phyloP scores from a whole-genome alignment of 352 stramenopile species.

The Nothophytophthora sp. region DNA sequence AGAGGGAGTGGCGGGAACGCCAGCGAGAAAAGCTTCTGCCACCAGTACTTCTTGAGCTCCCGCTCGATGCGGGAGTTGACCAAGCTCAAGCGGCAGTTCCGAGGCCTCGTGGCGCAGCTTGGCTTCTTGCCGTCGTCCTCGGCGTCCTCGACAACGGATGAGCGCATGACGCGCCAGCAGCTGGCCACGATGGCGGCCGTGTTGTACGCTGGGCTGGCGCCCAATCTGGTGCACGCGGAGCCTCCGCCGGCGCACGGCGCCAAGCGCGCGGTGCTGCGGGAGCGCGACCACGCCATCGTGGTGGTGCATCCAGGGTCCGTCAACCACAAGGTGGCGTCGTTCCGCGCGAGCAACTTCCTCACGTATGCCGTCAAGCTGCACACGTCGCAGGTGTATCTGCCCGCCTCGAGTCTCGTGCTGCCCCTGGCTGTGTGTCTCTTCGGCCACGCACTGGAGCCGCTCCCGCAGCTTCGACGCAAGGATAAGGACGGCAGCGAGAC shows the following conservation, averaged over 20 bases:
- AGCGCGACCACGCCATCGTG: conserved; percentile 48
- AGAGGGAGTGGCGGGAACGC: conserved; percentile 13
- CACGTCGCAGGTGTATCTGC: conserved; percentile 84
- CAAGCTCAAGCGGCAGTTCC: conserved; percentile 82
- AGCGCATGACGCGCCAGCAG: conserved; percentile 47
- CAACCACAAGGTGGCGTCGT: conserved; percentile 60
- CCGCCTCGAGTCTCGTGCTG: conserved; percentile 63
- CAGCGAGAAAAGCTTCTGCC: conserved; percentile 66
- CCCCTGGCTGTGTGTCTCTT: conserved; percentile 70
- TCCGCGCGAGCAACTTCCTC: conserved; percentile 58
- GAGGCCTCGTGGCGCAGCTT: conserved; percentile 57
- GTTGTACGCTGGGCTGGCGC: conserved; percentile 86
- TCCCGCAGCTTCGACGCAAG: conserved; percentile 46
- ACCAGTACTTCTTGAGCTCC: conserved; percentile 63
- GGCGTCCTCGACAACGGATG: neutral
- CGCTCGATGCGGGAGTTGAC: conserved; percentile 58
- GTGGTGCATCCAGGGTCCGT: conserved; percentile 76
- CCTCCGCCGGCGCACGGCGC: conserved; percentile 21
- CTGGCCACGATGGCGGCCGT: conserved; percentile 65
- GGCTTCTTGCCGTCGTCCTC: conserved; percentile 45
- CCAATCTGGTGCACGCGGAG: conserved; percentile 90
- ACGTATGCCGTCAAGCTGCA: conserved; percentile 83
- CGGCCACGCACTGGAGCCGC: conserved; percentile 57
- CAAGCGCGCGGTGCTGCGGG: conserved; percentile 39
- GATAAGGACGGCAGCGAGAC: conserved; percentile 29